Evolutionary conservation across 768 basidiomycete genomes (phyloP), one percentile per base, ranked within the genome.

Genomic region (Fistulinella prunicolor): DNA sequence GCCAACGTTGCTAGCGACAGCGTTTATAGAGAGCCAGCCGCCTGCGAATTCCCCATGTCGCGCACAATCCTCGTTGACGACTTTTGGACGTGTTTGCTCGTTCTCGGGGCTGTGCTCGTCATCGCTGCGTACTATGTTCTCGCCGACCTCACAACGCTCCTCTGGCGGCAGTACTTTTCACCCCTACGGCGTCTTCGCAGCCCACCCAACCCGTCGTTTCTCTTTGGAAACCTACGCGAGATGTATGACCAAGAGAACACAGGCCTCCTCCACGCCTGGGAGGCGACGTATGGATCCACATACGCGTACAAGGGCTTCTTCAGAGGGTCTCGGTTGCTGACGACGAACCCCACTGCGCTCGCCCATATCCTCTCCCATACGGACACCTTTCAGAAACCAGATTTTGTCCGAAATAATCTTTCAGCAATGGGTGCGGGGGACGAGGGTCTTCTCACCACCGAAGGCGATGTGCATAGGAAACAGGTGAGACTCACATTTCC

Each of bases 301-400:
- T 80, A 77, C 48, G 71, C 73, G 32, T 82, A 80, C 64, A 71
- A 70, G 38, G 76, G 77, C 43, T 81, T 79, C 65, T 58, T 79
- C 46, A 71, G 74, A 29, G 78, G 75, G 3, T 70, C 71, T 39
- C 69, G 84, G 20, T 70, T 86, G 49, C 70, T 82, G 64, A 82
- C 80, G 7, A 76, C 75, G 40, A 84, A 85, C 64, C 76, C 78
- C 4, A 62, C 69, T 17, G 82, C 83, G 1, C 61, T 86, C 32
- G 68, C 74, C 4, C 76, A 84, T 47, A 79, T 88, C 38, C 74
- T 87, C 40, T 65, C 70, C 9, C 72, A 76, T 43, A 71, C 79
- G 0, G 79, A 83, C 50, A 70, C 77, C 47, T 82, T 79, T 56
- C 81, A 78, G 23, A 86, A 86, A 62, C 82, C 83, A 3, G 74